Evolutionary conservation across 2,329 filamentous ascomycete genomes (phyloP).

Genomic region (Botrytis byssoidea): DNA sequence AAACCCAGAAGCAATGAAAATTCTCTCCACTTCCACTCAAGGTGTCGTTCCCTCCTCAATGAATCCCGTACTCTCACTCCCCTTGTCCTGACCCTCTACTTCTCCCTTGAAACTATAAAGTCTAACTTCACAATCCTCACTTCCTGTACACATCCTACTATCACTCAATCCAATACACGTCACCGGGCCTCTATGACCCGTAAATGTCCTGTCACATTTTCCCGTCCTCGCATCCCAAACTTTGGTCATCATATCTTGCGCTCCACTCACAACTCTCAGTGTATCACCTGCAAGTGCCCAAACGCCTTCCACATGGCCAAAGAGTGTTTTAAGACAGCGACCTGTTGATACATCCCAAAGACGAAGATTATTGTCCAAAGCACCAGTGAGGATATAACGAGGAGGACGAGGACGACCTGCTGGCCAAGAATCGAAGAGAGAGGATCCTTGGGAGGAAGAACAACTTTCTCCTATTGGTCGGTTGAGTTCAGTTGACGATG

Average conservation of each 20-base stretch:
- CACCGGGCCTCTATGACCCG: conserved; percentile 84
- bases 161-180: conserved; percentile 93
- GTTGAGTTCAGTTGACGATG: conserved; percentile 19
- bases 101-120: conserved; percentile 67
- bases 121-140: conserved; percentile 88
- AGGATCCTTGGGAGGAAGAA: conserved; percentile 25
- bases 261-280: conserved; percentile 81
- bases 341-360: conserved; percentile 87
- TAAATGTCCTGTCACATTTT: conserved; percentile 88
- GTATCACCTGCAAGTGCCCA: conserved; percentile 92
- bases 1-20: background rate
- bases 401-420: conserved; percentile 71
- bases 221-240: conserved; percentile 92
- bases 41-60: background rate
- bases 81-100: conserved; percentile 14
- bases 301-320: conserved; percentile 93
- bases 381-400: conserved; percentile 89
- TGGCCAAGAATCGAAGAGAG: conserved; percentile 52
- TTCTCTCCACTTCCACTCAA: background rate
- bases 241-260: conserved; percentile 93
- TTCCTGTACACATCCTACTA: conserved; percentile 82
- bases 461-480: conserved; percentile 10
- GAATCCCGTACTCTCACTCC: background rate
- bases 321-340: conserved; percentile 85
- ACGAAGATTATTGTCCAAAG: conserved; percentile 85